Evolutionary conservation across 2,329 filamentous ascomycete species (phyloP).

Genomic region (Ambrosiella xylebori): DNA sequence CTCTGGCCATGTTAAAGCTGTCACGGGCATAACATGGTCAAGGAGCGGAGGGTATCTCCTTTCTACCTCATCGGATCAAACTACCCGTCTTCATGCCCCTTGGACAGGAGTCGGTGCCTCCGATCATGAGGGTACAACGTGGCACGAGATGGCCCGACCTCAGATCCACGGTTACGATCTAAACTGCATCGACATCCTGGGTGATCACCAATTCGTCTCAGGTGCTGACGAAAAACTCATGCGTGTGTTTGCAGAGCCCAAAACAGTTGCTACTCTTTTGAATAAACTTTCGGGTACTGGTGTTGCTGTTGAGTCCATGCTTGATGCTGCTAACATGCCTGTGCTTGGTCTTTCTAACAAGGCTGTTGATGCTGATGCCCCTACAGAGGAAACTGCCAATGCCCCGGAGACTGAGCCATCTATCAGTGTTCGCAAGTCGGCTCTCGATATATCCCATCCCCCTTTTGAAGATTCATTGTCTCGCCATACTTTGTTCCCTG

Average conservation of each 20-base stretch:
- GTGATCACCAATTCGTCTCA: conserved; percentile 63
- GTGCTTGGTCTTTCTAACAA: conserved; percentile 94
- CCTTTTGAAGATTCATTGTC: conserved; percentile 82
- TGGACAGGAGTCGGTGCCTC: conserved; percentile 37
- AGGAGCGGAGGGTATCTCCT: conserved; percentile 67
- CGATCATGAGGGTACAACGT: conserved; percentile 32
- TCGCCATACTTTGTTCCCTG: conserved; percentile 85
- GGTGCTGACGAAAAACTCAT: conserved; percentile 97
- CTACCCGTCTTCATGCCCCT: conserved; percentile 66
- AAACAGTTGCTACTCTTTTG: conserved; percentile 61
- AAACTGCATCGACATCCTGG: conserved; percentile 75
- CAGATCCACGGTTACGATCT: conserved; percentile 98
- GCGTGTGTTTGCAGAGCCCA: conserved; percentile 82
- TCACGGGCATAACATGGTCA: conserved; percentile 73
- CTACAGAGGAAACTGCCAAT: conserved; percentile 29
- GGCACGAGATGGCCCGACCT: conserved; percentile 90
- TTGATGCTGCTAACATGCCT: conserved; percentile 85
- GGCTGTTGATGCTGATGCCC: conserved; percentile 40
- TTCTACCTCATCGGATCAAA: conserved; percentile 83
- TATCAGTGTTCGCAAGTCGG: conserved; percentile 38
- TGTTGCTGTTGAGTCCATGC: conserved; percentile 32
- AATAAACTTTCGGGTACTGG: conserved; percentile 41
- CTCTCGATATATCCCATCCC: conserved; percentile 51
- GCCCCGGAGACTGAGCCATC: conserved; percentile 33
- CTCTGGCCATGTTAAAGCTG: conserved; percentile 67